Percentiles rank a stretch among this genome's conserved stretches.
These are phyloP conservation scores for Saccharomyces hybrid DNA, from an alignment of 1,139 yeast species.

Conservation along the genomic window DNA sequence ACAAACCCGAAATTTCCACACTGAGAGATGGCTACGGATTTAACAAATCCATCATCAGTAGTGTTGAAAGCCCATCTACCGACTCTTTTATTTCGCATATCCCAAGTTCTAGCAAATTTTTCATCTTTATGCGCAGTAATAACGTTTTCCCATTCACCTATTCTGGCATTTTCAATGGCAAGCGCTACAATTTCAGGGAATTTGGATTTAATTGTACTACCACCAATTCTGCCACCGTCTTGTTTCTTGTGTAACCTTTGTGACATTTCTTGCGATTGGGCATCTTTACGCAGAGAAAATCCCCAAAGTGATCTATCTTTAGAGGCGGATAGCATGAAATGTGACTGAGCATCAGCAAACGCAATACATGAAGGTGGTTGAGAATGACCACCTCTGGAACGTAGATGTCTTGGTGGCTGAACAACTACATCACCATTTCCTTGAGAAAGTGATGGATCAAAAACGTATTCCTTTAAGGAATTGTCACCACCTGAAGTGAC, in stretches of 20 bases:
- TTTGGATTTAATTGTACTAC: slow-evolving; percentile 43
- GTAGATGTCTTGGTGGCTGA: slow-evolving; percentile 83
- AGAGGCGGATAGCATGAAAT: slow-evolving; percentile 79
- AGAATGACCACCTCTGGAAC: slow-evolving; percentile 96
- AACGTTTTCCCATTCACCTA: slow-evolving; percentile 92
- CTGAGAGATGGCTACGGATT: slow-evolving; percentile 69
- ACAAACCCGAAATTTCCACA: slow-evolving; percentile 95
- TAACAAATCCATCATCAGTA: slow-evolving; percentile 74
- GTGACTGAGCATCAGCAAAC: slow-evolving; percentile 77
- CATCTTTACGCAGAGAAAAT: slow-evolving; percentile 88
- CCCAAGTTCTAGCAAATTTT: slow-evolving; percentile 86
- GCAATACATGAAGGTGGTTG: slow-evolving; percentile 75
- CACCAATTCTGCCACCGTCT: slow-evolving; percentile 54
- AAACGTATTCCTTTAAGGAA: slow-evolving; percentile 78
- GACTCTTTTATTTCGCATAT: slow-evolving; percentile 68
- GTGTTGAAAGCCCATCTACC: slow-evolving; percentile 69
- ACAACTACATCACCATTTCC: slow-evolving; percentile 50
- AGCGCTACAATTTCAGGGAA: slow-evolving; percentile 70
- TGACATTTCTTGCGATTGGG: slow-evolving; percentile 90
- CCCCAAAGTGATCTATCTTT: slow-evolving; percentile 84
- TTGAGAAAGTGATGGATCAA: slow-evolving; percentile 79
- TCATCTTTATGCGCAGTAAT: slow-evolving; percentile 88
- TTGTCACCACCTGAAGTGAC: slow-evolving; percentile 94
- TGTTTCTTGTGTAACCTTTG: slow-evolving; percentile 55
- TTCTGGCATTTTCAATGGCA: slow-evolving; percentile 69